phyloP scores from a whole-genome alignment of 2,329 filamentous ascomycete species.

The Exophiala phaeomuriformis region DNA sequence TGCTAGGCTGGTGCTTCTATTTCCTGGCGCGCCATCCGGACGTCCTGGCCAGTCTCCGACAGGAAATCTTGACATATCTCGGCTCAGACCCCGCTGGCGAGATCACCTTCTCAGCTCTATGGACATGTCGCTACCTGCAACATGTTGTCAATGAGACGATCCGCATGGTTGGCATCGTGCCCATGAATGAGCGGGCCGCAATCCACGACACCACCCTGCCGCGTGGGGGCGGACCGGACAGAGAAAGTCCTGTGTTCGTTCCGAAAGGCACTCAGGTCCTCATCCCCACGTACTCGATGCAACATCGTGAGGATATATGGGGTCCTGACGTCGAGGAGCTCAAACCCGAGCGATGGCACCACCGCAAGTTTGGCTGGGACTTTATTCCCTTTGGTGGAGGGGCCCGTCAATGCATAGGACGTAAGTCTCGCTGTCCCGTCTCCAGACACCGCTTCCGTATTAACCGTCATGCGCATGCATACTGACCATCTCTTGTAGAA shows the following conservation, averaged over 20 bases:
- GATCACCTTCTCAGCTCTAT: slow-evolving; percentile 40
- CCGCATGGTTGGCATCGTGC: slow-evolving; percentile 7
- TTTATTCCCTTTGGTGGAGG: slow-evolving; percentile 49
- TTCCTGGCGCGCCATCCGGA: slow-evolving; percentile 27
- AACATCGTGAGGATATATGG: slow-evolving; percentile 33
- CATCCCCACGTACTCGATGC: slow-evolving; percentile 33
- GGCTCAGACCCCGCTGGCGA: background rate
- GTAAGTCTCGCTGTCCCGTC: slow-evolving; percentile 17
- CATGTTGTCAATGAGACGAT: slow-evolving; percentile 24
- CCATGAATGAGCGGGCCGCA: slow-evolving; percentile 11
- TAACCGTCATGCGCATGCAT: no score
- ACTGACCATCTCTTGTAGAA: slow-evolving; percentile 33
- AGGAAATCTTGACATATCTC: slow-evolving; percentile 3
- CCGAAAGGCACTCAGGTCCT: slow-evolving; percentile 29
- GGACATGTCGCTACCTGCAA: slow-evolving; percentile 58
- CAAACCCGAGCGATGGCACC: slow-evolving; percentile 19
- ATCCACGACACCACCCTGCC: slow-evolving; percentile 26
- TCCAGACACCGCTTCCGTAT: no score
- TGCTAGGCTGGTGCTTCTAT: slow-evolving; percentile 31
- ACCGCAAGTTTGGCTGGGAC: slow-evolving; percentile 38
- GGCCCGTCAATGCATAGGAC: slow-evolving; percentile 47
- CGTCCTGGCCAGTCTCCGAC: slow-evolving; percentile 2
- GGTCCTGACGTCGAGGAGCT: slow-evolving; percentile 16
- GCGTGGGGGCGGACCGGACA: slow-evolving; percentile 25
- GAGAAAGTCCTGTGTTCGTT: slow-evolving; percentile 29